Evolutionary conservation across 495 filamentous ascomycete genomes (phyloP), one percentile per base, ranked within the genome.

Genomic region (Tricharina praecox): DNA sequence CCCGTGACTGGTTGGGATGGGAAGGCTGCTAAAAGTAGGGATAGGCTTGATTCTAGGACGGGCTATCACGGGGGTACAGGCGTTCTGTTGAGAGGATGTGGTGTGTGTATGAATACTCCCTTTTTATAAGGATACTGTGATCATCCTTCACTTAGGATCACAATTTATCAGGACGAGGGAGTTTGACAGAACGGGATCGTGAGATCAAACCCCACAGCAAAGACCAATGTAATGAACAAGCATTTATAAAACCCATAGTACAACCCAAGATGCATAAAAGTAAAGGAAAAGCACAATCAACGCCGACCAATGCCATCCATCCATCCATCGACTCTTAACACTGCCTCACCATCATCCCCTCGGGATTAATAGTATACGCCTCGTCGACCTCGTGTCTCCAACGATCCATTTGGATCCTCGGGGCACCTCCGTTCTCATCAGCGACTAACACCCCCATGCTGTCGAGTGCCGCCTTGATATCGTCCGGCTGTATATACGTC

Each of bases 41-140:
- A 32, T 53, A 77, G 73, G 69, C 59, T 64, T 76, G 13, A 77
- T 77, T 43, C 64, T 77, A n/a, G 74, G 74, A 51, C 63, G 74
- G 48, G 74, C 74, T 8, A 77, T 77, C 34, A 77, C 74, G 45
- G 73, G 73, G 3, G 33, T 77, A 15, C 74, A 77, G 55, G 74
- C 74, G 16, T 77, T 77, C 58, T 61, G 54, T 50, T 61, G 57
- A n/a, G n/a, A n/a, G n/a, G 34, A 11, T 32, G 28, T 13, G 5
- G 28, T 13, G 28, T 32, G 28, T n/a, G n/a, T n/a, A n/a, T n/a
- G 28, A 32, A 13, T 32, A 32, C 5, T 5, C 28, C 7, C 28
- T 32, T 32, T 32, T 32, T 32, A 13, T 32, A 32, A n/a, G n/a
- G n/a, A n/a, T n/a, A n/a, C n/a, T n/a, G n/a, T n/a, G n/a, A n/a